Evolutionary conservation across 2,329 filamentous ascomycete species (phyloP).

Genomic region (Fusarium proliferatum): DNA sequence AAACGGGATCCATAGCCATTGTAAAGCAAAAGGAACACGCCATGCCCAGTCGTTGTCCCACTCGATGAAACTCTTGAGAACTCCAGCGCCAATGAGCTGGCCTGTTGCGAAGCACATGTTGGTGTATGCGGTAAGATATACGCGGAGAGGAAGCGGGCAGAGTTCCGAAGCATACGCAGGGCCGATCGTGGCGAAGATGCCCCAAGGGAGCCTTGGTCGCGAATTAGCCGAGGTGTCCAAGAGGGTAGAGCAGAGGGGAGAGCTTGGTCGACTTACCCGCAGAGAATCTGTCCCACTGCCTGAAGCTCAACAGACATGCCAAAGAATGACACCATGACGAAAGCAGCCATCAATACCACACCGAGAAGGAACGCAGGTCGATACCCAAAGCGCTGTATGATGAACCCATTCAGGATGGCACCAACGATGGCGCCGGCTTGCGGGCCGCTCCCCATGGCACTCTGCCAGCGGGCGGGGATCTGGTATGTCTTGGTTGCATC

Average conservation of each 20-base stretch:
- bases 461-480: not conserved
- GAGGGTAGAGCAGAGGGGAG: not conserved
- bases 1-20: not conserved
- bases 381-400: not conserved
- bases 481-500: not conserved
- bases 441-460: not conserved
- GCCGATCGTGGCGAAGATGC: not conserved
- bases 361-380: not conserved
- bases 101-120: not conserved
- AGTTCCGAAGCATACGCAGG: not conserved
- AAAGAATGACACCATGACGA: not conserved
- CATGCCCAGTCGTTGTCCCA: not conserved
- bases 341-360: rapidly evolving
- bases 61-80: not conserved
- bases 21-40: not conserved
- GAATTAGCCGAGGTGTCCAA: rapidly evolving
- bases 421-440: not conserved
- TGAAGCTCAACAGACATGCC: not conserved
- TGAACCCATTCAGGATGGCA: not conserved
- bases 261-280: not conserved
- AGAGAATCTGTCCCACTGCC: not conserved
- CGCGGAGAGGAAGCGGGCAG: not conserved
- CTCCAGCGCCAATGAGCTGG: not conserved
- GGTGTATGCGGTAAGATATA: not conserved
- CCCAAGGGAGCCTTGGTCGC: not conserved